Conservation (phyloP, 768 basidiomycete genomes). For the Mrakia hoshinonis region DNA sequence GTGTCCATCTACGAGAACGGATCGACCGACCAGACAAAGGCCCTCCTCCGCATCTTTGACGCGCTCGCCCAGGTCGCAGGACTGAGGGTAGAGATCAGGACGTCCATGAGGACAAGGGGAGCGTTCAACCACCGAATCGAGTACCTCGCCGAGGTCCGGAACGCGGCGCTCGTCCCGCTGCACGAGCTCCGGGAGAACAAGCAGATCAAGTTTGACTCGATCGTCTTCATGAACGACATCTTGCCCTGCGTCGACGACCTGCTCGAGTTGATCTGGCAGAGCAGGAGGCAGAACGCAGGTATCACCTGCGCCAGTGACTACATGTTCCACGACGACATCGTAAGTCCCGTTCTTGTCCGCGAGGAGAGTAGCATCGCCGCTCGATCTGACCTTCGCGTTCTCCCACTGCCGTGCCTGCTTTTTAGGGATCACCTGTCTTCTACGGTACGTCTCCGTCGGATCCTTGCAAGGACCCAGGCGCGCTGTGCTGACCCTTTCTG, state of each 20-base stretch:
- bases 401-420: neutral
- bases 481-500: neutral
- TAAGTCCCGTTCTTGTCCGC: conserved; percentile 40
- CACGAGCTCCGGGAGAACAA: conserved; percentile 86
- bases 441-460: conserved; percentile 45
- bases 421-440: conserved; percentile 74
- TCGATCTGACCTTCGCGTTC: neutral
- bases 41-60: conserved; percentile 87
- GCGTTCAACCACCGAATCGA: conserved; percentile 99
- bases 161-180: conserved; percentile 89
- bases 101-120: conserved; percentile 82
- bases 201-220: conserved; percentile 89
- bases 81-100: conserved; percentile 84
- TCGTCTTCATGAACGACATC: conserved; percentile 99
- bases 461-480: neutral
- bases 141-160: conserved; percentile 99
- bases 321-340: conserved; percentile 96
- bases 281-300: conserved; percentile 83
- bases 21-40: conserved; percentile 97
- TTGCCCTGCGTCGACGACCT: conserved; percentile 95
- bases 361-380: neutral
- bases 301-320: conserved; percentile 98
- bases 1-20: conserved; percentile 99
- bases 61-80: conserved; percentile 82
- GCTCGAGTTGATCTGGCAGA: conserved; percentile 95